Percentiles rank a stretch among this genome's conserved stretches.
Conservation (phyloP, 2,329 filamentous ascomycete genomes). For the Venturiaceae sp. region DNA sequence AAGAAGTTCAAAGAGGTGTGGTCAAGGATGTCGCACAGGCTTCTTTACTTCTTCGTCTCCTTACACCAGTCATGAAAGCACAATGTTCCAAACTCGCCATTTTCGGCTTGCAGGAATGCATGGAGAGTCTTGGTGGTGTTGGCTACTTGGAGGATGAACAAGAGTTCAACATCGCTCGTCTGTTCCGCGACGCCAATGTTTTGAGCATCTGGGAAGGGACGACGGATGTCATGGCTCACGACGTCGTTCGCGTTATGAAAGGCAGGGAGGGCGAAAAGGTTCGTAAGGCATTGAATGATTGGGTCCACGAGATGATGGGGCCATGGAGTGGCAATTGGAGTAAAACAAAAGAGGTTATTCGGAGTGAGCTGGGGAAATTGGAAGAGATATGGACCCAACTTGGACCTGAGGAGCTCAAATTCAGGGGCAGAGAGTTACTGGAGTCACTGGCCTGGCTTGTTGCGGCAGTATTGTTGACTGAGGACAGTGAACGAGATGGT, state of each 20-base stretch:
- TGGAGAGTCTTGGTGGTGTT: conserved; percentile 57
- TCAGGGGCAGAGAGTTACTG: no score
- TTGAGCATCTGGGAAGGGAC: conserved; percentile 64
- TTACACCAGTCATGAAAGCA: conserved; percentile 53
- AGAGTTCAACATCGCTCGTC: conserved; percentile 54
- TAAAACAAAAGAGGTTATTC: no score
- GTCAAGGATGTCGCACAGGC: conserved; percentile 12
- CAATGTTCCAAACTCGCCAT: conserved; percentile 43
- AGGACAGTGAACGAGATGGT: no score
- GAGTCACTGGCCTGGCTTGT: no score
- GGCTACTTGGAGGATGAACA: conserved; percentile 55
- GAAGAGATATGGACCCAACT: no score
- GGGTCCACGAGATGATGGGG: no score
- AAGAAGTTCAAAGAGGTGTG: no score
- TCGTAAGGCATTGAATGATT: no score
- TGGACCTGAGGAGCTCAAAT: no score
- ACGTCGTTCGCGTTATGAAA: conserved; percentile 36
- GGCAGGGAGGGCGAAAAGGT: conserved; percentile 15
- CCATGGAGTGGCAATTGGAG: no score
- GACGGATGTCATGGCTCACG: conserved; percentile 56
- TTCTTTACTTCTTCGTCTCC: conserved; percentile 41
- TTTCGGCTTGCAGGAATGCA: conserved; percentile 43
- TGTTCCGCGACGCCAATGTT: conserved; percentile 56
- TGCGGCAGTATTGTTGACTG: no score
- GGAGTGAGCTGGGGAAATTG: no score